Percentiles rank a stretch among this genome's conserved stretches.
phyloP scores from a whole-genome alignment of 1,284 basidiomycete species.

The Peniophora sp. region DNA sequence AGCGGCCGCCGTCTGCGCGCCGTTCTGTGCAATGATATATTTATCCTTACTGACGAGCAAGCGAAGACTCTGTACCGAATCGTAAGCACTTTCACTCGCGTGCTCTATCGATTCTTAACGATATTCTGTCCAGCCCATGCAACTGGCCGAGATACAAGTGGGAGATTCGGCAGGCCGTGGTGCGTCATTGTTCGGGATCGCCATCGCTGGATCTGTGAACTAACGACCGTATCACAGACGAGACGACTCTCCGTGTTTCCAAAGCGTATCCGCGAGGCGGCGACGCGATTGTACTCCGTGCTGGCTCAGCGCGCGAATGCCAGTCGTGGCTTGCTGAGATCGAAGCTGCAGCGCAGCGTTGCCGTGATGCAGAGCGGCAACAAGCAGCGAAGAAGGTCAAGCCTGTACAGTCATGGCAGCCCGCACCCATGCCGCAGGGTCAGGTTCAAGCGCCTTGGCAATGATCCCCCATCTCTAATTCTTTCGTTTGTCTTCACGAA shows the following conservation, averaged over 20 bases:
- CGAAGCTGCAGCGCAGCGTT: conserved; percentile 27
- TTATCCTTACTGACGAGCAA: conserved; percentile 68
- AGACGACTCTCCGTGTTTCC: conserved; percentile 54
- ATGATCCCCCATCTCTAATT: neutral
- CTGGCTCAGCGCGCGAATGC: conserved; percentile 56
- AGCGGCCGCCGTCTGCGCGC: conserved; percentile 72
- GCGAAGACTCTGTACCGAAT: conserved; percentile 72
- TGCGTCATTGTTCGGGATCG: conserved; percentile 1
- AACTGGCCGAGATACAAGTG: conserved; percentile 58
- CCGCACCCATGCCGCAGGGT: neutral
- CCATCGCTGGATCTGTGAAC: neutral
- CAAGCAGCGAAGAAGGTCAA: conserved; percentile 1
- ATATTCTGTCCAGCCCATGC: conserved; percentile 46
- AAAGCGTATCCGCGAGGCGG: conserved; percentile 70
- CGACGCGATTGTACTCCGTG: conserved; percentile 59
- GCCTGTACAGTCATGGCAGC: neutral
- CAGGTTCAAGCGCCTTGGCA: neutral
- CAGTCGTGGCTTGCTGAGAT: conserved; percentile 55
- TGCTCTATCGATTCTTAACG: conserved; percentile 2
- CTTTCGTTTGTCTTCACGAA: neutral
- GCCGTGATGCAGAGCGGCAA: conserved; percentile 25
- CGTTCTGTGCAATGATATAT: conserved; percentile 77
- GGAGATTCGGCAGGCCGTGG: conserved; percentile 33
- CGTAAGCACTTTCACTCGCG: conserved; percentile 37
- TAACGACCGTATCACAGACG: conserved; percentile 35